Base-by-base conservation (phyloP, 805 yeast genomes). In the Barnettozyma sp. region DNA sequence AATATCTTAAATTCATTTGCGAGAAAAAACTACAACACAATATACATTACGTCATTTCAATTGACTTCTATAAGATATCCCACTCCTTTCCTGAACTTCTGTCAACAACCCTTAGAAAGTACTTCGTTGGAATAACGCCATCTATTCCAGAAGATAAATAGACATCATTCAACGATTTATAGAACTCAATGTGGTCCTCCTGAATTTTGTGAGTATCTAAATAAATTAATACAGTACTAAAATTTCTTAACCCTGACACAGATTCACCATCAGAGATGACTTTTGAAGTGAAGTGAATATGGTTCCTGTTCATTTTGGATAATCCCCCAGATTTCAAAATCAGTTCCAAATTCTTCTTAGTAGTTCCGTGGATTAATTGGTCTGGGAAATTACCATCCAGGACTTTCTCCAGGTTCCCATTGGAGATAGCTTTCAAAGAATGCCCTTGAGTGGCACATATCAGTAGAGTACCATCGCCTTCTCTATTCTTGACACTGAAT, bases 391-490 rank as follows among this genome's bases (percentile, higher is more conserved):
- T 64, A 0, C 56, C 62, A 14, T 54, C 41, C n/a, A 50, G 49
- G 30, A 76, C 49, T 24, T 52, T 63, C 31, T 35, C 53, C 20
- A 74, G 56, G 20, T 68, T 65, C 15, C 62, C 68, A 20, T 65
- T 63, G 2, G 59, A 57, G 1, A 77, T 63, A 0, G 48, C 39
- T 22, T 56, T 52, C 5, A 90, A 60, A 0, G 94, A 77, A 56
- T 92, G 98, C 4, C 98, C 98, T 58, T 92, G 98, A 35, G 80
- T 79, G 4, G 98, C 97, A 53, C 97, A 75, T n/a, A 90, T 73
- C 23, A 46, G 33, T 10, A 42, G 33, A 5, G 39, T 50, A 10
- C 54, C 58, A 5, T 47, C 60, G 18, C 18, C 18, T 6, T 54
- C 58, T 8, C 47, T 47, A 5, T 36, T 34, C 7, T 40, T 40